Percentiles rank a stretch among this genome's conserved stretches.
Evolutionary conservation across 2,329 filamentous ascomycete species (phyloP).

Genomic region (Ceratocystis lukuohia): DNA sequence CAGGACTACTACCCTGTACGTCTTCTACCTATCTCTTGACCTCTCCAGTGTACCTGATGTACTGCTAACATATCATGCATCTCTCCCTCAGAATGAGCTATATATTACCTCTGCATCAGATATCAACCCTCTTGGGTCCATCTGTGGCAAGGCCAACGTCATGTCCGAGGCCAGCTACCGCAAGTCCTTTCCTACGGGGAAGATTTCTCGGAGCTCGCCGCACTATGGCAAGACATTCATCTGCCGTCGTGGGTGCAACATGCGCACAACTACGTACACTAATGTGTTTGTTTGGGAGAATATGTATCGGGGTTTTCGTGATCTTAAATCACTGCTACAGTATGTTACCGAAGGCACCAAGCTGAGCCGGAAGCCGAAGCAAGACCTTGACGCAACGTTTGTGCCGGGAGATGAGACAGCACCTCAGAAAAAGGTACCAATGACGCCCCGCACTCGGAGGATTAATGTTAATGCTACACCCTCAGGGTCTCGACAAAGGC

Average conservation of each 20-base stretch:
- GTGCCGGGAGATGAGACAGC: not conserved
- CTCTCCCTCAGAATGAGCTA: conserved; percentile 56
- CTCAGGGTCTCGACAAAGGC: conserved; percentile 11
- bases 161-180: conserved; percentile 60
- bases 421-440: conserved; percentile 1
- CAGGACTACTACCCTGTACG: conserved; percentile 59
- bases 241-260: conserved; percentile 80
- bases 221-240: conserved; percentile 79
- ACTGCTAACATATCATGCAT: not conserved
- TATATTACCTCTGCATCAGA: conserved; percentile 86
- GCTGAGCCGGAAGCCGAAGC: conserved; percentile 35
- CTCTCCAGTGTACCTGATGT: not conserved
- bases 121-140: conserved; percentile 70
- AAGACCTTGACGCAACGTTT: conserved; percentile 16
- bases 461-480: conserved; percentile 10
- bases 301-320: conserved; percentile 51
- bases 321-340: conserved; percentile 52
- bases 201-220: conserved; percentile 55
- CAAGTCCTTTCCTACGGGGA: conserved; percentile 57
- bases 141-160: conserved; percentile 77
- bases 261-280: conserved; percentile 78
- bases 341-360: conserved; percentile 61
- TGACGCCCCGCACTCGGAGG: conserved; percentile 13
- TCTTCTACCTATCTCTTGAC: not conserved
- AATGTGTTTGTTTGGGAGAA: conserved; percentile 89